Conservation (phyloP, 306 rosid species). For the Sicyos edulis region DNA sequence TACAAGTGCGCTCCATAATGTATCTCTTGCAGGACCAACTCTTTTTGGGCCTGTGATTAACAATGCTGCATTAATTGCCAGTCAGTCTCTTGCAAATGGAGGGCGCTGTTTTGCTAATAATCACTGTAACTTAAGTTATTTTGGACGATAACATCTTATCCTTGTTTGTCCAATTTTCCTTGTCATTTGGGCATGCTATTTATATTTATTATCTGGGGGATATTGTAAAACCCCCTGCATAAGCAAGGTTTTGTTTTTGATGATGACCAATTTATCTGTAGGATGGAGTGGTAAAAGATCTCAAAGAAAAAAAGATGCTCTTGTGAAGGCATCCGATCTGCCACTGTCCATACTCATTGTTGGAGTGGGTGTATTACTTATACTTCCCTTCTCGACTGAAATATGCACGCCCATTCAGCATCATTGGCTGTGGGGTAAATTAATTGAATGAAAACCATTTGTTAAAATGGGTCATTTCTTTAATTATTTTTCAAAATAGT, state of each 20-base stretch:
- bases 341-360: conserved; percentile 92
- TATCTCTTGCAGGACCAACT: conserved; percentile 99
- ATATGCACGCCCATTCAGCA: neutral
- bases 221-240: neutral
- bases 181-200: conserved; percentile 5
- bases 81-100: conserved; percentile 76
- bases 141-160: conserved; percentile 1
- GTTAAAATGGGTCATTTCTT: too few species aligned
- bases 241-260: conserved; percentile 26
- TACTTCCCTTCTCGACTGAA: conserved; percentile 4
- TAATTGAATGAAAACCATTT: too few species aligned
- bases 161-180: conserved; percentile 15
- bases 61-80: conserved; percentile 84
- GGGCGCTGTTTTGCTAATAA: conserved; percentile 78
- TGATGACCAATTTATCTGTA: conserved; percentile 30
- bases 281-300: conserved; percentile 99
- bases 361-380: conserved; percentile 75
- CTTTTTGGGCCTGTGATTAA: conserved; percentile 96
- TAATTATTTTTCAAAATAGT: too few species aligned
- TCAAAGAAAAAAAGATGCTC: conserved; percentile 98
- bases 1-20: conserved; percentile 86
- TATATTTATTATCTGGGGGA: neutral
- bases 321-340: conserved; percentile 90
- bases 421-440: neutral
- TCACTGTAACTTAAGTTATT: conserved; percentile 54